A percentile compares a stretch with the other conserved stretches of the same genome.
Evolutionary conservation across 2,329 filamentous ascomycete genomes (phyloP).

Genomic region (Claviceps africana): DNA sequence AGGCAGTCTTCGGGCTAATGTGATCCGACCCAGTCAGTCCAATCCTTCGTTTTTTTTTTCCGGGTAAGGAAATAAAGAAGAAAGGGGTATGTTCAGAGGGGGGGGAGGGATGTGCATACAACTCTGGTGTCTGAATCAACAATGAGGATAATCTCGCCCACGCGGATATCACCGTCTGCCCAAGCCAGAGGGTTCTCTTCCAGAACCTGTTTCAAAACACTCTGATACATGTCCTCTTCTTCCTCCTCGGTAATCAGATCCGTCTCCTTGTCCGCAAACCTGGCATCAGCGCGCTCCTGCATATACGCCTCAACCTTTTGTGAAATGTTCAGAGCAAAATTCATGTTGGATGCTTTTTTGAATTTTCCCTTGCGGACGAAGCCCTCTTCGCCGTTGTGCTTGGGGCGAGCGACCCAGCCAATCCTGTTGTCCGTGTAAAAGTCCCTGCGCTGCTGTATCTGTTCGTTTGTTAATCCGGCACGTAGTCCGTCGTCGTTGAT

Average conservation of each 20-base stretch:
- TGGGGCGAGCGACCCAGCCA: constrained; percentile 32
- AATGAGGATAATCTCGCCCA: constrained; percentile 51
- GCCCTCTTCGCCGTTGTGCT: constrained; percentile 30
- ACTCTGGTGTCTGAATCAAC: constrained; percentile 58
- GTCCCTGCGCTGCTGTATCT: constrained; percentile 26
- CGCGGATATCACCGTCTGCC: constrained; percentile 46
- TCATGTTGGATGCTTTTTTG: constrained; percentile 67
- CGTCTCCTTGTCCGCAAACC: constrained; percentile 6
- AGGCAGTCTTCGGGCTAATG: constrained; percentile 45
- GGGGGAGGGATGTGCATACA: constrained; percentile 3
- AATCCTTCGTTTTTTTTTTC: background rate
- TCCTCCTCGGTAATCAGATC: constrained; percentile 14
- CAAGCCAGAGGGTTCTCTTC: constrained; percentile 32
- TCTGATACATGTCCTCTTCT: constrained; percentile 34
- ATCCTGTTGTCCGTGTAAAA: constrained; percentile 37
- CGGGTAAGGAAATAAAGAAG: background rate
- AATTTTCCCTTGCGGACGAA: constrained; percentile 49
- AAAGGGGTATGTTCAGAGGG: background rate
- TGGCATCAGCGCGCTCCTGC: constrained; percentile 15
- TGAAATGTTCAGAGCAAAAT: constrained; percentile 50
- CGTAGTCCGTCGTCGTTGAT: constrained; percentile 52
- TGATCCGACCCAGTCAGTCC: background rate
- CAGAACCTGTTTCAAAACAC: constrained; percentile 33
- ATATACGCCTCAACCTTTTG: constrained; percentile 49
- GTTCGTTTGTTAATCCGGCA: constrained; percentile 27